Percentiles rank a stretch among this genome's conserved stretches.
Evolutionary conservation across 73 alveolate genomes (phyloP).

Genomic region (Paramecium sexaurelia): DNA sequence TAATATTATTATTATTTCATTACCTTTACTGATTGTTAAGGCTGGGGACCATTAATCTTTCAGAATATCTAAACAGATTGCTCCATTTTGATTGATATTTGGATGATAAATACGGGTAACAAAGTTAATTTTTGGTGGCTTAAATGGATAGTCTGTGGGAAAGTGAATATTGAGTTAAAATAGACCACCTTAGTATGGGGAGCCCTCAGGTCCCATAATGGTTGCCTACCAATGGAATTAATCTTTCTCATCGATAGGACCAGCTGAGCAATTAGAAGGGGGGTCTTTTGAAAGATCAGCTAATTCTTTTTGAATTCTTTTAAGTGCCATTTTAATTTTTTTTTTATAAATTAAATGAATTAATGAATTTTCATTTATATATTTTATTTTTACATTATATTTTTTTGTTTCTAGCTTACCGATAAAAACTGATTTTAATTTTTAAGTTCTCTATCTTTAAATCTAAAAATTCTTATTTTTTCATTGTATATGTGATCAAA

Average conservation of each 20-base stretch:
- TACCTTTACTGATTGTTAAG: conserved; percentile 91
- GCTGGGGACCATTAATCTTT: conserved; percentile 98
- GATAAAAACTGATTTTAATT: conserved; percentile 3
- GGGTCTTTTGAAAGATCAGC: conserved; percentile 83
- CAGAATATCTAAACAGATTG: conserved; percentile 83
- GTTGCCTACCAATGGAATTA: conserved; percentile 80
- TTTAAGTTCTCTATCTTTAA: not conserved
- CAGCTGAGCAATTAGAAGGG: conserved; percentile 88
- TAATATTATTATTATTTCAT: conserved; percentile 1
- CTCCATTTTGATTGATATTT: conserved; percentile 85
- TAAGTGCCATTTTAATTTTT: conserved; percentile 68
- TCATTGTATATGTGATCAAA: no score
- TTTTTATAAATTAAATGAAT: conserved; percentile 17
- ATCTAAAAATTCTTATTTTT: no score
- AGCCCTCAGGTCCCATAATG: conserved; percentile 87
- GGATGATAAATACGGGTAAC: conserved; percentile 92
- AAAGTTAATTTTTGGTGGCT: conserved; percentile 87
- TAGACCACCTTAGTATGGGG: conserved; percentile 84
- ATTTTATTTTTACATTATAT: not conserved
- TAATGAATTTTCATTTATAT: not conserved
- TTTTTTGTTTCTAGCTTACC: conserved; percentile 13
- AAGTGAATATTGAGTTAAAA: conserved; percentile 77
- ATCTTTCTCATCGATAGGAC: conserved; percentile 84
- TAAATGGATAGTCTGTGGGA: conserved; percentile 88
- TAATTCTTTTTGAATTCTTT: conserved; percentile 88